Conservation (phyloP, 2,329 filamentous ascomycete genomes). For the Aspergillus pseudonomiae region DNA sequence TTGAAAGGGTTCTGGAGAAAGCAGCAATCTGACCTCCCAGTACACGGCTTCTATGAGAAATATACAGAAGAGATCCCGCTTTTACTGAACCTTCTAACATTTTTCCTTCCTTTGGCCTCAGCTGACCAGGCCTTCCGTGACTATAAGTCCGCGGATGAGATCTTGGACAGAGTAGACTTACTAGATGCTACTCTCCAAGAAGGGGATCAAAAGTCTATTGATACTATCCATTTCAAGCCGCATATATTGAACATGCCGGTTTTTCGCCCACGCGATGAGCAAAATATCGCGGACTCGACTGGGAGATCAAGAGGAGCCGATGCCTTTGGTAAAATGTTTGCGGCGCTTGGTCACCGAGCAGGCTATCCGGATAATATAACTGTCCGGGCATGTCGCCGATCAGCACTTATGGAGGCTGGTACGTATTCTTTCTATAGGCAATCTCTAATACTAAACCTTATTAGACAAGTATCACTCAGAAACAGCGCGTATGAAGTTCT, state of each 20-base stretch:
- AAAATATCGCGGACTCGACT: slow-evolving; percentile 9
- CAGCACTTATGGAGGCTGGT: slow-evolving; percentile 17
- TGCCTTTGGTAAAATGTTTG: slow-evolving; percentile 18
- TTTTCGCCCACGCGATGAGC: slow-evolving; percentile 16
- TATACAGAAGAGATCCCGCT: slow-evolving; percentile 18
- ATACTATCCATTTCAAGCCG: slow-evolving; percentile 14
- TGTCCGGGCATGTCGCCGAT: slow-evolving; percentile 17
- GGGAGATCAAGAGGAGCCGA: slow-evolving; percentile 14
- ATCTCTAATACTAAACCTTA: too few species aligned
- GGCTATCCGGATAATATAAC: slow-evolving; percentile 19
- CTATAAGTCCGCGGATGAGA: slow-evolving; percentile 14
- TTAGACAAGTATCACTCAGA: slow-evolving; percentile 18
- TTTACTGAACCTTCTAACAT: slow-evolving; percentile 21
- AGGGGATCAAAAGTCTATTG: slow-evolving; percentile 13
- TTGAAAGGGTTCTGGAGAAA: slow-evolving; percentile 21
- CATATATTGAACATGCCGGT: slow-evolving; percentile 15
- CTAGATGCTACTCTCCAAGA: neutral
- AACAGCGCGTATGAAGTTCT: slow-evolving; percentile 17
- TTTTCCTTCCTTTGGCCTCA: slow-evolving; percentile 21
- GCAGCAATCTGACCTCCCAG: slow-evolving; percentile 16
- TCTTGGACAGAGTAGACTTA: slow-evolving; percentile 12
- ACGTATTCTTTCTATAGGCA: neutral
- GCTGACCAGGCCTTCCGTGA: slow-evolving; percentile 17
- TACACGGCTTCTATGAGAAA: slow-evolving; percentile 20
- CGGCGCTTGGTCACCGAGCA: slow-evolving; percentile 14